Conservation (phyloP, 345 rosid genomes). For the Eucalyptus viminalis region DNA sequence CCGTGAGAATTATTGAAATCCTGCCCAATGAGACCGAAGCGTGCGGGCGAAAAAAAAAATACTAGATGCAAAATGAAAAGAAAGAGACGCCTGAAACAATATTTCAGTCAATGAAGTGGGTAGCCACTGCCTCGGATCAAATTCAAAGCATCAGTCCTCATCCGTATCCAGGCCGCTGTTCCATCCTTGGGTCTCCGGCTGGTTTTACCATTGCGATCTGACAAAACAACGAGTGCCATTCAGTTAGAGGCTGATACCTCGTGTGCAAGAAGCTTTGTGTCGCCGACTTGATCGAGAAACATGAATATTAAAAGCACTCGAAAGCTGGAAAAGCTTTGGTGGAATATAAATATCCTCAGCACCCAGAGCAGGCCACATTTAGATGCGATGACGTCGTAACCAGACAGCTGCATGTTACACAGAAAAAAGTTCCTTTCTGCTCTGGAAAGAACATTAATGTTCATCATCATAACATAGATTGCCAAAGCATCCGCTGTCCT, state of each 20-base stretch:
- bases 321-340: neutral
- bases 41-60: neutral
- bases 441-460: neutral
- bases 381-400: neutral
- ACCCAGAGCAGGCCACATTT: neutral
- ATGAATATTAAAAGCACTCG: neutral
- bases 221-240: neutral
- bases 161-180: conserved; percentile 57
- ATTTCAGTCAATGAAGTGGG: neutral
- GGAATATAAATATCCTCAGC: neutral
- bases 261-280: neutral
- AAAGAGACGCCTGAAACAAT: neutral
- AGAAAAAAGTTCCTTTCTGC: neutral
- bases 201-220: conserved; percentile 97
- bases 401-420: neutral
- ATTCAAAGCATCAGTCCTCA: conserved; percentile 28
- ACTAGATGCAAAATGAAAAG: neutral
- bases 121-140: neutral
- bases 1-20: neutral
- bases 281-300: neutral
- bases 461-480: neutral
- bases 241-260: neutral
- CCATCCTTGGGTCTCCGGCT: conserved; percentile 92
- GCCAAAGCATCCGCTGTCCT: neutral
- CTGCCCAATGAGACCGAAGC: neutral